Percentiles rank a stretch among this genome's conserved stretches.
These are phyloP conservation scores for Albizia julibrissin DNA, from an alignment of 306 rosid genomes.

Conservation along the genomic window DNA sequence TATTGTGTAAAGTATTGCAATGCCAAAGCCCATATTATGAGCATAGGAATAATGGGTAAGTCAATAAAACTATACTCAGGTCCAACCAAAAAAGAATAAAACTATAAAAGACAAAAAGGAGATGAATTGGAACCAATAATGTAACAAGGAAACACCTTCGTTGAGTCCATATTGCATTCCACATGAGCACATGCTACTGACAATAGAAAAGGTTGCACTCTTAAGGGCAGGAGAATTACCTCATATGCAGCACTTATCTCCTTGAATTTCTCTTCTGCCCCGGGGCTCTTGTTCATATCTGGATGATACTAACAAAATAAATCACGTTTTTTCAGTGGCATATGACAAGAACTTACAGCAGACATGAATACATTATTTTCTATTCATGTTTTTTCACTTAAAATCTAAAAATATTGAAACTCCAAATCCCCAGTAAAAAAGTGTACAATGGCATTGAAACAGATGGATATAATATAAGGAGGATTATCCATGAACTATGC, in stretches of 20 bases:
- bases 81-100: not conserved
- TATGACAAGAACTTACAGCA: slow-evolving; percentile 15
- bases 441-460: slow-evolving; percentile 4
- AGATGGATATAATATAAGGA: slow-evolving; percentile 7
- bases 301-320: slow-evolving; percentile 78
- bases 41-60: slow-evolving; percentile 1
- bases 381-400: not conserved
- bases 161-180: not conserved
- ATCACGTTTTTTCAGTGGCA: slow-evolving; percentile 11
- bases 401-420: not conserved
- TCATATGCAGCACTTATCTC: slow-evolving; percentile 97
- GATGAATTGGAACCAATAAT: not conserved
- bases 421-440: slow-evolving; percentile 3
- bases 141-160: not conserved
- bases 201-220: not conserved
- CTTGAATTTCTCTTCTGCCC: slow-evolving; percentile 92
- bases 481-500: not conserved
- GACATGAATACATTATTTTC: not conserved
- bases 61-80: not conserved
- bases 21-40: slow-evolving; percentile 22
- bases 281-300: slow-evolving; percentile 75
- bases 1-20: slow-evolving; percentile 14
- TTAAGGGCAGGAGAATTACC: slow-evolving; percentile 52
- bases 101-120: slow-evolving; percentile 11
- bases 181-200: slow-evolving; percentile 11